A percentile compares a stretch with the other conserved stretches of the same genome.
phyloP scores from a whole-genome alignment of 2,329 filamentous ascomycete species.

The Pyrenophora graminea region DNA sequence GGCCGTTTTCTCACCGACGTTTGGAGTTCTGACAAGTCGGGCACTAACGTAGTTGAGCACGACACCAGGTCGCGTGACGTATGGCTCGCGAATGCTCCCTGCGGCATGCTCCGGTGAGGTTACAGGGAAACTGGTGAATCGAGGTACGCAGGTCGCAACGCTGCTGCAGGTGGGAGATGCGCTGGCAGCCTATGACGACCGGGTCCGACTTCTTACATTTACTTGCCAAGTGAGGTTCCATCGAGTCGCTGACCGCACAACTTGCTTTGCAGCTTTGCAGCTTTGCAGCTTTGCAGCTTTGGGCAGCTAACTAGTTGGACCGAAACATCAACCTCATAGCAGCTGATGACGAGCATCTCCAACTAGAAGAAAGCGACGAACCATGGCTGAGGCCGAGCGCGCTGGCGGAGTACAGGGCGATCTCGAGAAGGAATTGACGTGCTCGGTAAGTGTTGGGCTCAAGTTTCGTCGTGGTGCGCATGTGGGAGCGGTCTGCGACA shows the following conservation, averaged over 20 bases:
- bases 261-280: neutral
- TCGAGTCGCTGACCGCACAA: slow-evolving; percentile 24
- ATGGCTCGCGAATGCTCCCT: neutral
- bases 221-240: slow-evolving; percentile 20
- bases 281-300: slow-evolving; percentile 1
- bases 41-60: neutral
- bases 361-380: slow-evolving; percentile 8
- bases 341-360: slow-evolving; percentile 9
- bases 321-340: slow-evolving; percentile 4
- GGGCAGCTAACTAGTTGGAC: slow-evolving; percentile 17
- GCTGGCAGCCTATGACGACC: slow-evolving; percentile 19
- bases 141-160: neutral
- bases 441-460: slow-evolving; percentile 70
- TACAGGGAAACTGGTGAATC: neutral
- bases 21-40: neutral
- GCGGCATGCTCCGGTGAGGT: neutral
- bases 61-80: slow-evolving; percentile 23
- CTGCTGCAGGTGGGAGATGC: slow-evolving; percentile 8
- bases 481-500: neutral
- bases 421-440: slow-evolving; percentile 91
- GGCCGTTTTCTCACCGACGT: slow-evolving; percentile 4
- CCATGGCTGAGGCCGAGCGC: slow-evolving; percentile 42
- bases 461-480: slow-evolving; percentile 14
- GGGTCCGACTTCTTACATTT: slow-evolving; percentile 3
- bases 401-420: slow-evolving; percentile 60